Base-by-base conservation (phyloP, 768 basidiomycete species). In the Rhodosporidiobolus sp. region DNA sequence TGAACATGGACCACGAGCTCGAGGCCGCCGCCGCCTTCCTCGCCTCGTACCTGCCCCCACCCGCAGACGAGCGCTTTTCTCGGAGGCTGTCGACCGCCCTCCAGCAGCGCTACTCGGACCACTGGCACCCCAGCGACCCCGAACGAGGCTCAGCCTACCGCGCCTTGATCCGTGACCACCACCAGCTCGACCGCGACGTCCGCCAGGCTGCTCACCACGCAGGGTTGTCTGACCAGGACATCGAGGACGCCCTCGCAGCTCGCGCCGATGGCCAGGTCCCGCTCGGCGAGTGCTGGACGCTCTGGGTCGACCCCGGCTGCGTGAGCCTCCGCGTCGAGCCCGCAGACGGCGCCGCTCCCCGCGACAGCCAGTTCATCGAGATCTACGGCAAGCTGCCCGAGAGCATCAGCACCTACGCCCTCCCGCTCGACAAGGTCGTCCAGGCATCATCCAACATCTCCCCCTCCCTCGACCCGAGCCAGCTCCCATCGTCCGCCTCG, bases 241-340 rank as follows among this genome's bases (percentile, higher is more conserved):
- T 71, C 34, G 53, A 38, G 12, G 28, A 56, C 20, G 58, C 67
- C 17, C 45, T 75, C 8, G 19, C 50, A 4, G 63, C 55, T 2
- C 16, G n/a, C 12, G 30, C 17, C 4, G 67, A 46, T 5, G 34
- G 48, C 43, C 30, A 30, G n/a, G 35, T 72, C 16, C 3, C 52
- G 45, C 57, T 76, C 17, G 74, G 74, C 34, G 73, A 73, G 26
- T 56, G 73, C 17, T 76, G 78, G 78, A 79, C 77, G 9, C 53
- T 79, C 45, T 79, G 78, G 78, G 72, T 79, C 53, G 78, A 79
- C 67, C 78, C 78, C 0, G 78, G 78, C 52, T 78, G 77, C 74
- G 78, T 79, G 28, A 55, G 66, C 35, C 68, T 77, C 17, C 58
- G 77, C 4, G 50, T 78, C 45, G 73, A 76, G 28, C 69, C 69